Base-by-base conservation (phyloP, 257 asterid species). In the Perilla frutescens region DNA sequence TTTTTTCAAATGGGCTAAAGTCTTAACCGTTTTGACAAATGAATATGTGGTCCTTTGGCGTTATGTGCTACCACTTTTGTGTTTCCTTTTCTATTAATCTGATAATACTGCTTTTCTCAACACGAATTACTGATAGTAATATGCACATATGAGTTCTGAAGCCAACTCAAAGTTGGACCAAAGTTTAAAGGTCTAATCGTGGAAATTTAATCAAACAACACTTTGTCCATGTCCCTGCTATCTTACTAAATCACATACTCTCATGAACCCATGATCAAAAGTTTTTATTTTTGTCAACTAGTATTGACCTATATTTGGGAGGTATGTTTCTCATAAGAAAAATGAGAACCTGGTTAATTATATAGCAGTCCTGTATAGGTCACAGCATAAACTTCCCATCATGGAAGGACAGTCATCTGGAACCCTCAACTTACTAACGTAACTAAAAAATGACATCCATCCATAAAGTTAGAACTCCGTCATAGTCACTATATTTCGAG, bases 131-230 rank as follows among this genome's bases (percentile, higher is more conserved):
- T 6, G 20, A 72, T 34, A 62, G 26, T 31, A 62, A 47, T 62
- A 62, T 15, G 14, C 29, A 40, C 44, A 3, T 6, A 44, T 29
- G 67, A 37, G 57, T 53, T 59, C 12, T 36, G 41, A 14, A 62
- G 45, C 56, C 69, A 57, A 58, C 73, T 57, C 62, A 20, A 55
- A 57, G 63, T 11, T 34, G 59, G 15, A 14, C 55, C 44, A 58
- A 2, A 49, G 36, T 72, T 69, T 39, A 13, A 49, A 48, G n/a
- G 36, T 60, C 26, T 26, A 49, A 53, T 41, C 37, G 9, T 73
- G 48, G n/a, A 62, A 11, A 12, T 73, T 62, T 71, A 29, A 55
- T 39, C 7, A 39, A 41, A 50, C 9, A 29, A 51, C 62, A 40
- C 47, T 29, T 26, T 62, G 55, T 56, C 65, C 73, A 32, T 47